Base-by-base conservation (phyloP, 805 yeast species). In the Ogataea angusta region DNA sequence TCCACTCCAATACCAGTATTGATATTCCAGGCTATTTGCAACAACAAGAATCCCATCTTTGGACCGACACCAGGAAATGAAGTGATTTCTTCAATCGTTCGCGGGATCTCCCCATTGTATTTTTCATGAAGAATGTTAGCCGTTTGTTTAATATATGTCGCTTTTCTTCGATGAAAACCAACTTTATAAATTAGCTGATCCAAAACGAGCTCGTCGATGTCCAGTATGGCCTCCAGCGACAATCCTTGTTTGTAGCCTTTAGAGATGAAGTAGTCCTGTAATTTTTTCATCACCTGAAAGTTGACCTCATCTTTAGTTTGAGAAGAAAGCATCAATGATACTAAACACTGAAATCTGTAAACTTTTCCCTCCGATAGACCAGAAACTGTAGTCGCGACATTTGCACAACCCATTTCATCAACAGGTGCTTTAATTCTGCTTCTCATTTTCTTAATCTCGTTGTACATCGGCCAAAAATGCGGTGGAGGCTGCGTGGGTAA, bases 61-160 rank as follows among this genome's bases (percentile, higher is more conserved):
- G 96, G 96, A 0, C 98, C 98, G 3, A 90, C 95, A 0, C 98
- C 98, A 0, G 96, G 96, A 23, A 90, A 65, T 0, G 73, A 61
- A 5, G 75, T 69, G 37, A 90, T 69, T 1, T 82, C 90, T 6
- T 73, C 78, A 7, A 85, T 70, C 2, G 81, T 72, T 43, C 72
- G 62, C 0, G 98, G 98, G 3, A 91, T 72, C 49, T 89, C 96
- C 6, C 80, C 79, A 9, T 67, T 65, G 56, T 70, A 78, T 15
- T 71, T 54, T 1, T 70, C 73, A 3, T 55, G 51, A 7, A 89
- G 49, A 4, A 84, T 66, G 37, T 65, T 67, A 6, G 84, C 75
- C 1, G 93, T 69, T 50, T 70, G 66, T 52, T 80, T 81, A 42
- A 90, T 76, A 56, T 73, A 90, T 10, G 57, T 59, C 0, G 97